Percentiles rank a stretch among this genome's conserved stretches.
Evolutionary conservation across 78 protist genomes (phyloP).

Genomic region (Emiliania huxleyi): DNA sequence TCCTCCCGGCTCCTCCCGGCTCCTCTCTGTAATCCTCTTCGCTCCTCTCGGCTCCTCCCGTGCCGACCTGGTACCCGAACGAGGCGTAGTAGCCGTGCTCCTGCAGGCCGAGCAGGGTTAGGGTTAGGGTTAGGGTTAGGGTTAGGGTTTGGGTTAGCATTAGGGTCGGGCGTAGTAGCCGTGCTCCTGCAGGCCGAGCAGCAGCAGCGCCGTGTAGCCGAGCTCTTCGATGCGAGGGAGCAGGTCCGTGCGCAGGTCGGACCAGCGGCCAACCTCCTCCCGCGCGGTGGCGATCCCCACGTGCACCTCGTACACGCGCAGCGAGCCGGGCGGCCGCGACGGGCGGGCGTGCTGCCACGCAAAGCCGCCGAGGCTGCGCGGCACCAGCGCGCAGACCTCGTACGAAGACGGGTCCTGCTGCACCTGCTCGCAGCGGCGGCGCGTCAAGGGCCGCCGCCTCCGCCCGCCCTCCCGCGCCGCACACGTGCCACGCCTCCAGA

Average conservation of each 20-base stretch:
- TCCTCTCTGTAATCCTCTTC: too few species aligned
- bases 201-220: conserved; percentile 74
- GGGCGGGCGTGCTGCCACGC: conserved; percentile 56
- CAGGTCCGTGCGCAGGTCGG: conserved; percentile 42
- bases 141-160: too few species aligned
- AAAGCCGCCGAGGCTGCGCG: background rate
- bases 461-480: too few species aligned
- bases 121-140: too few species aligned
- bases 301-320: conserved; percentile 87
- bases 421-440: too few species aligned
- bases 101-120: conserved; percentile 94
- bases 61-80: conserved; percentile 86
- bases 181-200: conserved; percentile 97
- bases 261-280: conserved; percentile 69
- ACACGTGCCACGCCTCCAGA: background rate
- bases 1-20: too few species aligned
- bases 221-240: conserved; percentile 35
- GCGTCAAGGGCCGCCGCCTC: too few species aligned
- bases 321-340: conserved; percentile 31
- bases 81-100: conserved; percentile 96
- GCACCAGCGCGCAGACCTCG: background rate
- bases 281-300: conserved; percentile 85
- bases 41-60: too few species aligned
- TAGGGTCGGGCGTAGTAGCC: conserved; percentile 96
- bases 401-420: too few species aligned